Percentiles rank a stretch among this genome's conserved stretches.
phyloP scores from a whole-genome alignment of 2,329 filamentous ascomycete species.

The Beauveria asiatica region DNA sequence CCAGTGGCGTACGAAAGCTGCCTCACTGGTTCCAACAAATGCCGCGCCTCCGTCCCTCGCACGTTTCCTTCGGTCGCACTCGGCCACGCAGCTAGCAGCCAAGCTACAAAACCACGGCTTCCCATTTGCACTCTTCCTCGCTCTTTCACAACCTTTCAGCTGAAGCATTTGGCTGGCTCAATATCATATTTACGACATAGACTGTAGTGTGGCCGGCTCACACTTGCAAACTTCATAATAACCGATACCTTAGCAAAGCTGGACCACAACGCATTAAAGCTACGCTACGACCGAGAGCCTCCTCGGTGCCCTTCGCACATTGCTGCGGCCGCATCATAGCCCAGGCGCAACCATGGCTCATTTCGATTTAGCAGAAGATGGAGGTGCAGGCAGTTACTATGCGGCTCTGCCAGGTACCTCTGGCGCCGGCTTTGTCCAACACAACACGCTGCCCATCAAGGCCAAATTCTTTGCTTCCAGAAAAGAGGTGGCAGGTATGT shows the following conservation, averaged over 20 bases:
- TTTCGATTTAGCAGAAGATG: slow-evolving; percentile 22
- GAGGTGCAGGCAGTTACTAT: slow-evolving; percentile 21
- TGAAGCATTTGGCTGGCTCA: not conserved
- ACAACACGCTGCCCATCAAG: slow-evolving; percentile 26
- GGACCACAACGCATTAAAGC: not conserved
- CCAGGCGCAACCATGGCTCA: slow-evolving; percentile 19
- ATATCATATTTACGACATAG: not conserved
- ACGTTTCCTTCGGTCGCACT: not conserved
- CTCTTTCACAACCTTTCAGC: not conserved
- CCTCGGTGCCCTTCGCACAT: not conserved
- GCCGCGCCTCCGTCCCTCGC: not conserved
- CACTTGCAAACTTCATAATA: not conserved
- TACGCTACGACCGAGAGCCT: not conserved
- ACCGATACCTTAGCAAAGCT: not conserved
- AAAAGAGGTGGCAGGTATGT: slow-evolving; percentile 21
- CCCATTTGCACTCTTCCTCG: not conserved
- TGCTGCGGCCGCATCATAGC: not conserved
- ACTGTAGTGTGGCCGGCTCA: slow-evolving; percentile 1
- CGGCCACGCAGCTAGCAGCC: not conserved
- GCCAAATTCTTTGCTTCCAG: slow-evolving; percentile 17
- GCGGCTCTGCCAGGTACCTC: slow-evolving; percentile 25
- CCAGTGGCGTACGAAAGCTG: slow-evolving; percentile 2
- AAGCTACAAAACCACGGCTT: not conserved
- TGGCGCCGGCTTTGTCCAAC: slow-evolving; percentile 19
- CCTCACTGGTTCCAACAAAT: not conserved